Evolutionary conservation across 1,139 yeast genomes (phyloP), one percentile per base, ranked within the genome.

Genomic region (Lizanozyma gosingica): DNA sequence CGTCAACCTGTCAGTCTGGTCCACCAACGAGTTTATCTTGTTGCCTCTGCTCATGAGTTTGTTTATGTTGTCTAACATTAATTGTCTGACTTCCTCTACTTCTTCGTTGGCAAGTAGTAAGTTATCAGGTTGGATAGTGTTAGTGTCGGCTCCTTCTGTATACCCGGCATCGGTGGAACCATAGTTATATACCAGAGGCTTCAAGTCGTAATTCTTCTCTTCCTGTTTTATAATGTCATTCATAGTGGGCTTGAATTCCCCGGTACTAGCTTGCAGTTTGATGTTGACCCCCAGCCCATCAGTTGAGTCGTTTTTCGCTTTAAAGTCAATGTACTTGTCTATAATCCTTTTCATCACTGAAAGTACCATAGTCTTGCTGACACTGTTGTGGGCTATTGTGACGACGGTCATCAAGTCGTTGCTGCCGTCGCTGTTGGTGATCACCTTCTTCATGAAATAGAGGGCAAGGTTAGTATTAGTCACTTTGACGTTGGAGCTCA

Each of bases 1-100:
- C 48, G 83, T 85, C 59, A 87, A 70, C 41, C 80, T 69, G 47
- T 84, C 85, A 1, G 96, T 87, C 56, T 88, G 88, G 55, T 82
- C 84, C 15, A 87, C 94, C 45, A 88, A 67, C 39, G 76, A 60
- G 46, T 79, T 78, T 44, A 88, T 78, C 43, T 85, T 73, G 52
- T 87, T 96, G 11, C 95, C 95, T 42, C 97, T 72, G 52, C 79
- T 80, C 53, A 88, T 65, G 18, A 88, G 65, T 52, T 76, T 76
- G 50, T 77, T 81, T 42, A 81, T 79, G 51, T 81, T 81, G 45
- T 80, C 85, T 52, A 78, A 73, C 87, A 81, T 80, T 39, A 81
- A 60, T 40, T 71, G 73, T 38, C 79, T 58, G 11, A 76, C 78
- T 48, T 75, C 79, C 37, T 66, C 71, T 2, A 74, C 70, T 41